These are phyloP conservation scores for Teratosphaeria viscida DNA, from an alignment of 2,329 filamentous ascomycete genomes.

Conservation along the genomic window DNA sequence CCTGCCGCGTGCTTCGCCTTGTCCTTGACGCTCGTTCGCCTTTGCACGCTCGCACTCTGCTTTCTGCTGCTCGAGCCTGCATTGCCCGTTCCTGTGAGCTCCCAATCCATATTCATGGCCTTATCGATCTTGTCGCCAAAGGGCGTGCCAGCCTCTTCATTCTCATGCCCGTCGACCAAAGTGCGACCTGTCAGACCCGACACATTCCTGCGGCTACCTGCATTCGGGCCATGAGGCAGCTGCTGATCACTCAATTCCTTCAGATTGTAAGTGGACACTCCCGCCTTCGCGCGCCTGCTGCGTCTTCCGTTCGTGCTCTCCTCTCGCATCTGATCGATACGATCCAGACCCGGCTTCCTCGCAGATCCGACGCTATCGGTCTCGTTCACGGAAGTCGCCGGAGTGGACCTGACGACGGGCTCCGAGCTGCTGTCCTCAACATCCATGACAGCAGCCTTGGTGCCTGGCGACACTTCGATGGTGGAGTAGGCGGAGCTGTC, in stretches of 20 bases:
- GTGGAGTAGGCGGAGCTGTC: constrained; percentile 33
- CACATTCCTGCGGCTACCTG: constrained; percentile 34
- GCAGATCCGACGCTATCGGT: constrained; percentile 43
- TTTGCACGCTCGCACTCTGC: constrained; percentile 7
- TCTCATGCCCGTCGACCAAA: constrained; percentile 15
- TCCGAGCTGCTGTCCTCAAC: constrained; percentile 29
- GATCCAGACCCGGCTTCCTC: constrained; percentile 19
- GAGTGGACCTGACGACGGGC: constrained; percentile 50
- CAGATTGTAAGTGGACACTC: constrained; percentile 53
- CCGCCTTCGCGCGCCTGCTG: constrained; percentile 46
- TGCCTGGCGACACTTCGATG: constrained; percentile 27
- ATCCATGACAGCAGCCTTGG: constrained; percentile 18
- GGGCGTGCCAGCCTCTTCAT: constrained; percentile 10
- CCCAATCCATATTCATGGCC: constrained; percentile 35
- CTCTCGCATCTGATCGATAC: constrained; percentile 6
- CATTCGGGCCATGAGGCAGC: constrained; percentile 6
- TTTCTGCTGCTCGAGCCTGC: constrained; percentile 5
- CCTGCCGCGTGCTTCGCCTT: constrained; percentile 20
- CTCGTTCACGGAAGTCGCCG: constrained; percentile 57
- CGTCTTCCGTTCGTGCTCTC: constrained; percentile 25
- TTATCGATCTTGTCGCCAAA: constrained; percentile 31
- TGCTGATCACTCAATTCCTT: constrained; percentile 21
- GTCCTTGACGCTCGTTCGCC: constrained; percentile 21
- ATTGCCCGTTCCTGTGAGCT: constrained; percentile 7
- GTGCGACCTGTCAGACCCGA: constrained; percentile 26